Conservation (phyloP, 2,329 filamentous ascomycete genomes). For the Colletotrichum falcatum region DNA sequence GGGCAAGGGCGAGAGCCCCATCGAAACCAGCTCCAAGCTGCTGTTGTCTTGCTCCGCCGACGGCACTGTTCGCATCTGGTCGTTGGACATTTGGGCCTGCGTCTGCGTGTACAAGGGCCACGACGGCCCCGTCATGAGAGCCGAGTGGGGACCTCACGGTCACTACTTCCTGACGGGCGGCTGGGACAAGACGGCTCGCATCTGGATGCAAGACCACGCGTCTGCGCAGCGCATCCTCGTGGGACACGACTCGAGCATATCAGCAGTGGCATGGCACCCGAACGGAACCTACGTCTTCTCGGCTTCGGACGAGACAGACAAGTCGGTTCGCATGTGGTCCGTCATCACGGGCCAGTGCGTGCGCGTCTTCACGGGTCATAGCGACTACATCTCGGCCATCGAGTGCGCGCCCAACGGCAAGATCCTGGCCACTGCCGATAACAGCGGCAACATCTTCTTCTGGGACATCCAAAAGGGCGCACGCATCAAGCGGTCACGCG, state of each 20-base stretch:
- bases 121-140: constrained; percentile 87
- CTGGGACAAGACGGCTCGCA: constrained; percentile 88
- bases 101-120: constrained; percentile 95
- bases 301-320: constrained; percentile 84
- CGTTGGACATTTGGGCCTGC: constrained; percentile 90
- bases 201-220: constrained; percentile 95
- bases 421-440: constrained; percentile 90
- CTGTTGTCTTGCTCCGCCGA: constrained; percentile 91
- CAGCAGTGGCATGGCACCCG: constrained; percentile 91
- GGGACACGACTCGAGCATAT: constrained; percentile 94
- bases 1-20: constrained; percentile 54
- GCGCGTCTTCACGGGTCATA: constrained; percentile 92
- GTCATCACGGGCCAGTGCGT: constrained; percentile 89
- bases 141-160: constrained; percentile 91
- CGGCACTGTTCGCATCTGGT: constrained; percentile 91
- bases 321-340: constrained; percentile 97
- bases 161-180: constrained; percentile 94
- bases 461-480: constrained; percentile 93
- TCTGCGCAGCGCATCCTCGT: constrained; percentile 89
- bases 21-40: constrained; percentile 74
- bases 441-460: constrained; percentile 88
- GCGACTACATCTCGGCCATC: constrained; percentile 85
- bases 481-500: constrained; percentile 90
- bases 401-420: constrained; percentile 90
- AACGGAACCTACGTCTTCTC: constrained; percentile 96